Percentiles rank a stretch among this genome's conserved stretches.
Evolutionary conservation across 139 green algal genomes (phyloP).

Genomic region (Desmodesmus armatus): DNA sequence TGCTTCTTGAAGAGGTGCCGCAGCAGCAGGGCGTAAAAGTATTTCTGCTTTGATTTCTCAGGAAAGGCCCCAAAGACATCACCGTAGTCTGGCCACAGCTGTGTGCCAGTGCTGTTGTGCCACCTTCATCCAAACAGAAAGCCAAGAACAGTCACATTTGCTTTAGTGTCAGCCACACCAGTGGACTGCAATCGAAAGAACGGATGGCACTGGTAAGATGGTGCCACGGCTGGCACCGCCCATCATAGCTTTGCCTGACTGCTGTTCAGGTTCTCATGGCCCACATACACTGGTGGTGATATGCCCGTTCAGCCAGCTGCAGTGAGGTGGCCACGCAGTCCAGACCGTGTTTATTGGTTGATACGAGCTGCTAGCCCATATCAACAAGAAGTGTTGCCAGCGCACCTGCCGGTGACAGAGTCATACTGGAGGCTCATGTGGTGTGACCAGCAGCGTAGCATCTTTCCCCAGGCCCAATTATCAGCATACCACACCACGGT

Average conservation of each 20-base stretch:
- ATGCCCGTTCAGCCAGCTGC: background rate
- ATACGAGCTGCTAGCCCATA: background rate
- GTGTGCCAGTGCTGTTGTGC: background rate
- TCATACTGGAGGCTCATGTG: constrained; percentile 17
- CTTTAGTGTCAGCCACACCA: background rate
- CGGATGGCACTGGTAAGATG: background rate
- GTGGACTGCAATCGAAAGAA: background rate
- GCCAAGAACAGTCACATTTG: too few species aligned
- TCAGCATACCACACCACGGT: constrained; percentile 16
- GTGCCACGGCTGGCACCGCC: background rate
- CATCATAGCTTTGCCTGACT: background rate
- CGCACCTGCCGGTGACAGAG: background rate
- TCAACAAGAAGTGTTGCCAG: background rate
- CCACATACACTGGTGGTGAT: background rate
- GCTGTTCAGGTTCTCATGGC: background rate
- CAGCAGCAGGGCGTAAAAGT: background rate
- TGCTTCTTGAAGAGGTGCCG: background rate
- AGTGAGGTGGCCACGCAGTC: background rate
- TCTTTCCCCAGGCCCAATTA: background rate
- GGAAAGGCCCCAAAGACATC: background rate
- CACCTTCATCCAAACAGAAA: too few species aligned
- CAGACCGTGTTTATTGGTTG: too few species aligned
- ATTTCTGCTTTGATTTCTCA: background rate
- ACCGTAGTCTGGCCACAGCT: constrained; percentile 10
- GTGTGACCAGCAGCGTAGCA: background rate